Evolutionary conservation across 371 early-diverging fungal species (phyloP).

Genomic region (Apophysomyces sp.): DNA sequence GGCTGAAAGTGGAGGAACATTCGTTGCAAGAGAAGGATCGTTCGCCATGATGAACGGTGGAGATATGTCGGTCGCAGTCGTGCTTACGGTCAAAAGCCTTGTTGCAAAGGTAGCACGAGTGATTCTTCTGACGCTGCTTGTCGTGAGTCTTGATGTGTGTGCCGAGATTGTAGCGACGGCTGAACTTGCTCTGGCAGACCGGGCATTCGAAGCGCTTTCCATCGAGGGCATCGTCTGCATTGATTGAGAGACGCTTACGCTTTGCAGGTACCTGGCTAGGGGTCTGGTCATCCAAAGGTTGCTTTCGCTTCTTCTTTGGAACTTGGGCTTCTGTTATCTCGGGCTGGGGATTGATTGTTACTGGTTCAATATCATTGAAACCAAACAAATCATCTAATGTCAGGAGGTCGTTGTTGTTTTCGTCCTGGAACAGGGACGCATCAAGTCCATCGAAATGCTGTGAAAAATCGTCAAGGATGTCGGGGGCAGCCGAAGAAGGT

Average conservation of each 20-base stretch:
- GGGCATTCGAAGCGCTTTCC: conserved; percentile 44
- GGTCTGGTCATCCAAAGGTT: not conserved
- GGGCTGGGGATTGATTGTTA: not conserved
- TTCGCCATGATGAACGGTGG: conserved; percentile 64
- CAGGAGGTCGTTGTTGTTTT: not conserved
- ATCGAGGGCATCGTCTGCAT: conserved; percentile 3
- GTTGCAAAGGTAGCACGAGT: conserved; percentile 54
- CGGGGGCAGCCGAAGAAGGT: not conserved
- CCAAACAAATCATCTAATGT: conserved; percentile 1
- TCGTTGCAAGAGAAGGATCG: conserved; percentile 53
- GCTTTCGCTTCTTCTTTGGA: not conserved
- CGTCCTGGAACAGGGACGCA: not conserved
- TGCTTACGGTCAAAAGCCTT: conserved; percentile 67
- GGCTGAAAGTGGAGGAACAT: conserved; percentile 64
- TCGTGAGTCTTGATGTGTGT: conserved; percentile 75
- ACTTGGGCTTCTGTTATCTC: not conserved
- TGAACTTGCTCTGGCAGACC: conserved; percentile 59
- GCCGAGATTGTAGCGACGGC: conserved; percentile 73
- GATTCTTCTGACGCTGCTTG: conserved; percentile 60
- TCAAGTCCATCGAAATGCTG: not conserved
- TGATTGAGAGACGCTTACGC: conserved; percentile 4
- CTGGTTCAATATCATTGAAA: not conserved
- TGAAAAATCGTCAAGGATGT: not conserved
- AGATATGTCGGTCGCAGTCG: conserved; percentile 74
- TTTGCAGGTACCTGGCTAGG: not conserved